Evolutionary conservation across 2,329 filamentous ascomycete species (phyloP).

Genomic region (Stromatinia cepivora): DNA sequence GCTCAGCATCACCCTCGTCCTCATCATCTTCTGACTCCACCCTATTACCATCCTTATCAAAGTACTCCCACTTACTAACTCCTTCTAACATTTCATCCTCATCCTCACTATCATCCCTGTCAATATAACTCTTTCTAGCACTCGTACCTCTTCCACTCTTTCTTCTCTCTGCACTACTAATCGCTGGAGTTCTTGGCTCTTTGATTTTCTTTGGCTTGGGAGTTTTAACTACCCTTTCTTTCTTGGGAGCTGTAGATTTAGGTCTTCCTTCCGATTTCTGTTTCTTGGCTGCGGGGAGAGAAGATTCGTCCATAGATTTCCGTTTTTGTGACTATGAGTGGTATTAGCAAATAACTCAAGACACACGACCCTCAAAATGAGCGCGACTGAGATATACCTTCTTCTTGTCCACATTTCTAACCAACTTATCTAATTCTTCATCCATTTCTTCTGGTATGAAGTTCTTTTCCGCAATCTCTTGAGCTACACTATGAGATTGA

Average conservation of each 20-base stretch:
- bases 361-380: not conserved
- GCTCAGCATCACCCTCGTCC: slow-evolving; percentile 25
- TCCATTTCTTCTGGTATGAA: slow-evolving; percentile 79
- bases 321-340: slow-evolving; percentile 36
- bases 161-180: slow-evolving; percentile 38
- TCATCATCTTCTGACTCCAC: slow-evolving; percentile 38
- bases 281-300: slow-evolving; percentile 31
- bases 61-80: slow-evolving; percentile 41
- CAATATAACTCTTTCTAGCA: slow-evolving; percentile 42
- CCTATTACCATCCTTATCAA: slow-evolving; percentile 44
- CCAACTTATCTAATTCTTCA: slow-evolving; percentile 60
- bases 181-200: slow-evolving; percentile 26
- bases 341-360: not conserved
- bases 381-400: slow-evolving; percentile 43
- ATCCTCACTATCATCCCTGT: slow-evolving; percentile 46
- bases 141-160: slow-evolving; percentile 44
- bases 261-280: slow-evolving; percentile 31
- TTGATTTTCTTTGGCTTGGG: slow-evolving; percentile 37
- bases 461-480: slow-evolving; percentile 82
- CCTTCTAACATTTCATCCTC: slow-evolving; percentile 44
- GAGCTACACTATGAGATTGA: slow-evolving; percentile 73
- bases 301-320: slow-evolving; percentile 35
- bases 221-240: slow-evolving; percentile 33
- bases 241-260: slow-evolving; percentile 36
- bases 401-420: slow-evolving; percentile 67